Evolutionary conservation across 768 basidiomycete species (phyloP).

Genomic region (Tubosaeta sp.): DNA sequence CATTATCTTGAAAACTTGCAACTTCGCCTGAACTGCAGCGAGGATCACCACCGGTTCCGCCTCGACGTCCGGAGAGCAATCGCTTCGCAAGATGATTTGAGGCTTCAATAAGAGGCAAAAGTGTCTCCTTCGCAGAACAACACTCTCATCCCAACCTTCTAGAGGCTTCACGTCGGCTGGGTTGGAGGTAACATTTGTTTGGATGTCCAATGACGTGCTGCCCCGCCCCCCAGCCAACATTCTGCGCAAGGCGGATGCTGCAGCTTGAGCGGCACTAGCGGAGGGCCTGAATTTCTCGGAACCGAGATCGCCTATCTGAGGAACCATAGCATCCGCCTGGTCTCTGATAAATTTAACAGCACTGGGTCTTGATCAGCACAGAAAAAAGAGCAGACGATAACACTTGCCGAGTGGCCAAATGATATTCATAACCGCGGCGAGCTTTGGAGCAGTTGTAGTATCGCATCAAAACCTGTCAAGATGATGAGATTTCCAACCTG

Average conservation of each 20-base stretch:
- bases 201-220: slow-evolving; percentile 41
- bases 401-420: slow-evolving; percentile 76
- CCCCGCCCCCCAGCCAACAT: slow-evolving; percentile 54
- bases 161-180: slow-evolving; percentile 51
- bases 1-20: slow-evolving; percentile 76
- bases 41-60: slow-evolving; percentile 60
- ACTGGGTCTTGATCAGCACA: slow-evolving; percentile 32
- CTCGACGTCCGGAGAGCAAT: slow-evolving; percentile 29
- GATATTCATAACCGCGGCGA: slow-evolving; percentile 78
- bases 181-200: slow-evolving; percentile 26
- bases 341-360: slow-evolving; percentile 87
- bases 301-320: slow-evolving; percentile 12
- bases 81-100: slow-evolving; percentile 74
- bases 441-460: slow-evolving; percentile 83
- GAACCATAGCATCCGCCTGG: slow-evolving; percentile 52
- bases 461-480: slow-evolving; percentile 69
- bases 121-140: slow-evolving; percentile 65
- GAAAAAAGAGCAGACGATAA: not conserved
- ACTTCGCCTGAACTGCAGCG: slow-evolving; percentile 74
- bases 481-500: slow-evolving; percentile 5
- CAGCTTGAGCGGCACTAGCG: slow-evolving; percentile 54
- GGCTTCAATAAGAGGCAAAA: slow-evolving; percentile 88
- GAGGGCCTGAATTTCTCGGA: slow-evolving; percentile 29
- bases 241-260: slow-evolving; percentile 61
- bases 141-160: slow-evolving; percentile 68